Evolutionary conservation across 192 early-diverging fungal species (phyloP).

Genomic region (Coemansia sp.): DNA sequence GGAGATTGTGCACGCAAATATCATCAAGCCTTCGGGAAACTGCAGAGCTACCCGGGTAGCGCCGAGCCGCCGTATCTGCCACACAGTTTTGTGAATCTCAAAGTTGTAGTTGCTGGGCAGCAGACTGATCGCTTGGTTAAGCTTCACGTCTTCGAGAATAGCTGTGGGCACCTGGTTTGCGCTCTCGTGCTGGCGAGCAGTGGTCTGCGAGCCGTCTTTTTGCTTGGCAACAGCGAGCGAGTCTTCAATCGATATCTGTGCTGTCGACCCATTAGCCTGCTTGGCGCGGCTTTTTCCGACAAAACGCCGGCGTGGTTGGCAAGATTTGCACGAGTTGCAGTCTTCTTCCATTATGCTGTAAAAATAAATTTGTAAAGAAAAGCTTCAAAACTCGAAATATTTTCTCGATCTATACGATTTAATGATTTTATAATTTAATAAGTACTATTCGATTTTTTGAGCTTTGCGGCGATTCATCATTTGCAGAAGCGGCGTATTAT

Average conservation of each 20-base stretch:
- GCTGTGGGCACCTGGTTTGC: constrained; percentile 80
- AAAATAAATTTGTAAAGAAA: not conserved
- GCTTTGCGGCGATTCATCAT: constrained; percentile 10
- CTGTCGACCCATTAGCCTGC: not conserved
- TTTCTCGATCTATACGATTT: no score
- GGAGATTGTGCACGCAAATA: constrained; percentile 89
- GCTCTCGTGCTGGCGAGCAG: constrained; percentile 17
- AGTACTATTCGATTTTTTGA: constrained; percentile 11
- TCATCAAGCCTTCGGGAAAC: constrained; percentile 94
- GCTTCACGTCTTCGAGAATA: constrained; percentile 73
- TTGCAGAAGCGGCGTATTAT: constrained; percentile 46
- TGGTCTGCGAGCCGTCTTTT: not conserved
- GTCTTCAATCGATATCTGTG: constrained; percentile 47
- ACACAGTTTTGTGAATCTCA: constrained; percentile 96
- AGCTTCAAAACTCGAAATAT: no score
- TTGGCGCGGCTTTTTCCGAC: constrained; percentile 33
- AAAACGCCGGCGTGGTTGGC: constrained; percentile 47
- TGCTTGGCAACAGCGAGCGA: constrained; percentile 37
- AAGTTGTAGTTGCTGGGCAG: constrained; percentile 98
- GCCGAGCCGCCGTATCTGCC: constrained; percentile 73
- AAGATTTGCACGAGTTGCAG: constrained; percentile 34
- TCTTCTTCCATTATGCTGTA: not conserved
- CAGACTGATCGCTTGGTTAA: constrained; percentile 83
- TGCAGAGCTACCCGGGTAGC: constrained; percentile 91
- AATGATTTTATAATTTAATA: not conserved